Percentiles rank a stretch among this genome's conserved stretches.
Evolutionary conservation across 2,329 filamentous ascomycete genomes (phyloP).

Genomic region (Apiospora marii): DNA sequence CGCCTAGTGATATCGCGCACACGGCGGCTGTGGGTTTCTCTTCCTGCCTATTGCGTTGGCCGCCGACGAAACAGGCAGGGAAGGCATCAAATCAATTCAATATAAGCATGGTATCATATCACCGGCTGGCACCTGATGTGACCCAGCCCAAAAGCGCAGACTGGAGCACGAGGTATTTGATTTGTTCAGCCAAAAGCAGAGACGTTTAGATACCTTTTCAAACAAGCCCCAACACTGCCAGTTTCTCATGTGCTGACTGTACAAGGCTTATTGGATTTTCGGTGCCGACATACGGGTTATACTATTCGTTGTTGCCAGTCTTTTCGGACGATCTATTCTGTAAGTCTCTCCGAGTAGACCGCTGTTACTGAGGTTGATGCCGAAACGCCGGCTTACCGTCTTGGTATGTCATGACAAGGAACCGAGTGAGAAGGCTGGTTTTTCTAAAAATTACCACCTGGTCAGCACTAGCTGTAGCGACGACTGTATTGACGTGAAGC

Average conservation of each 20-base stretch:
- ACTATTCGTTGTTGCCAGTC: background rate
- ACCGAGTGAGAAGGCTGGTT: background rate
- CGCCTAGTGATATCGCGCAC: constrained; percentile 6
- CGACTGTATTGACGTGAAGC: background rate
- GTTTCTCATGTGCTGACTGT: background rate
- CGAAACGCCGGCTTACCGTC: background rate
- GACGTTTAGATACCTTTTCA: background rate
- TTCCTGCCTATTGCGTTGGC: background rate
- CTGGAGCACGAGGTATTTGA: background rate
- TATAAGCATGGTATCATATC: background rate
- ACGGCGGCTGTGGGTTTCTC: background rate
- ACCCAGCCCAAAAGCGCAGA: background rate
- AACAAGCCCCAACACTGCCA: background rate
- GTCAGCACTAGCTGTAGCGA: constrained; percentile 18
- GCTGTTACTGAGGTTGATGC: background rate
- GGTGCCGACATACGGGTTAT: background rate
- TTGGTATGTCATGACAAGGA: background rate
- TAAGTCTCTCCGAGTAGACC: background rate
- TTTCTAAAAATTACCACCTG: background rate
- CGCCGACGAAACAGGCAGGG: background rate
- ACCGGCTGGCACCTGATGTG: background rate
- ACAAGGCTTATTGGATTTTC: background rate
- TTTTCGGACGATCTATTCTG: background rate
- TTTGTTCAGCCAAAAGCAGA: background rate
- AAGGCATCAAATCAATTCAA: background rate